phyloP scores from a whole-genome alignment of 2,329 filamentous ascomycete genomes.

The Ceratocystis cubensis region DNA sequence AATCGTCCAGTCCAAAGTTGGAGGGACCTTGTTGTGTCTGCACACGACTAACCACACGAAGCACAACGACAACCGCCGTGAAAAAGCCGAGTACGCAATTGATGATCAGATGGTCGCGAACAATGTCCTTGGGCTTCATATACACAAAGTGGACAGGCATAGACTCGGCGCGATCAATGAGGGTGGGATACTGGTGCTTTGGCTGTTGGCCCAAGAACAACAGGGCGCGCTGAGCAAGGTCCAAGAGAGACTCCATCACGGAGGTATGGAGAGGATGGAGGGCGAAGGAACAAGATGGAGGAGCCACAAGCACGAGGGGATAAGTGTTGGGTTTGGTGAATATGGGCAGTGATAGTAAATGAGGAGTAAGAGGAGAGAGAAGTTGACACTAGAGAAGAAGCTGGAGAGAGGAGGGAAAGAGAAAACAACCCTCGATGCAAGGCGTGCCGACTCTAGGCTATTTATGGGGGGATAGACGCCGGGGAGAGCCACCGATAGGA shows the following conservation, averaged over 20 bases:
- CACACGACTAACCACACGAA: constrained; percentile 26
- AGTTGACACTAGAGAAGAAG: too few relatives aligned
- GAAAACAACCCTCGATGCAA: not conserved
- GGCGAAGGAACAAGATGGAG: not conserved
- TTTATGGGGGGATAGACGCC: not conserved
- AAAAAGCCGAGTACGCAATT: constrained; percentile 24
- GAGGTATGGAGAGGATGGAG: not conserved
- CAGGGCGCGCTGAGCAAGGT: not conserved
- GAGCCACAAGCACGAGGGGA: not conserved
- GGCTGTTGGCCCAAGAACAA: not conserved
- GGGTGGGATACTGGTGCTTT: not conserved
- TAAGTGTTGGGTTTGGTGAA: not conserved
- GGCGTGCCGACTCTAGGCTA: not conserved
- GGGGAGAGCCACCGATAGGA: not conserved
- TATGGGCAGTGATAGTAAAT: not conserved
- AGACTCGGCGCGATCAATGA: constrained; percentile 8
- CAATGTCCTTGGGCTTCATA: constrained; percentile 21
- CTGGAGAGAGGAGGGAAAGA: not conserved
- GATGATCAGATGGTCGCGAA: constrained; percentile 25
- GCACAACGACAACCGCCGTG: constrained; percentile 24
- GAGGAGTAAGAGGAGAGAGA: not conserved
- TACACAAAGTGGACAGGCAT: constrained; percentile 19
- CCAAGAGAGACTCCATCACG: not conserved
- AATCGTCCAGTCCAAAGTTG: constrained; percentile 31
- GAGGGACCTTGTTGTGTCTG: constrained; percentile 22